Evolutionary conservation across 192 early-diverging fungal genomes (phyloP).

Genomic region (Coemansia sp.): DNA sequence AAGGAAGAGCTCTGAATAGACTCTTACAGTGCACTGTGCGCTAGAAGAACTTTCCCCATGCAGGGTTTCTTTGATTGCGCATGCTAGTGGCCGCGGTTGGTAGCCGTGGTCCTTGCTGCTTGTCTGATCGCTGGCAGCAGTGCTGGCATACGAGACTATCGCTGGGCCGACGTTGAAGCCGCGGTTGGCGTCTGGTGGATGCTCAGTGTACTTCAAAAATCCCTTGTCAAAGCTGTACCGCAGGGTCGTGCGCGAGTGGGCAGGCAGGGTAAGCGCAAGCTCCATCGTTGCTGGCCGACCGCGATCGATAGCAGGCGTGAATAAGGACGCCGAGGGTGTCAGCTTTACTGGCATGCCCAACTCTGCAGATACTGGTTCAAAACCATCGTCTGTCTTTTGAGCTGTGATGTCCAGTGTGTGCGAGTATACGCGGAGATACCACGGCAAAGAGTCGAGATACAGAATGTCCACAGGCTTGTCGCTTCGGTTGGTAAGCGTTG

Average conservation of each 20-base stretch:
- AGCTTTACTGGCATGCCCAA: background rate
- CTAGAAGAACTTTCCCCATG: background rate
- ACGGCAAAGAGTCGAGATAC: slow-evolving; percentile 83
- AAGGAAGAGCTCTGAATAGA: slow-evolving; percentile 86
- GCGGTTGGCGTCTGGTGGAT: slow-evolving; percentile 93
- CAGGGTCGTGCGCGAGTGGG: slow-evolving; percentile 66
- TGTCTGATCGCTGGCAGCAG: slow-evolving; percentile 1
- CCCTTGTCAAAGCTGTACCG: slow-evolving; percentile 86
- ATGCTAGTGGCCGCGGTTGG: slow-evolving; percentile 15
- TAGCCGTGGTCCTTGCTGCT: background rate
- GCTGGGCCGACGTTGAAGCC: slow-evolving; percentile 90
- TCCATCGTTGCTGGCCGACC: slow-evolving; percentile 81
- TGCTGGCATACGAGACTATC: slow-evolving; percentile 52
- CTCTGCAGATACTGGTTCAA: background rate
- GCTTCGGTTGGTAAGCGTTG: slow-evolving; percentile 71
- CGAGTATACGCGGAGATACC: slow-evolving; percentile 88
- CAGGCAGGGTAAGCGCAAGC: slow-evolving; percentile 64
- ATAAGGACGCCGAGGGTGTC: slow-evolving; percentile 15
- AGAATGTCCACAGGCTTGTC: slow-evolving; percentile 49
- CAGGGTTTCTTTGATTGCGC: slow-evolving; percentile 19
- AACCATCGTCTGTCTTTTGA: background rate
- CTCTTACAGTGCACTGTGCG: slow-evolving; percentile 42
- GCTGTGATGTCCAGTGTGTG: slow-evolving; percentile 74
- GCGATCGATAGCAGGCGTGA: slow-evolving; percentile 76
- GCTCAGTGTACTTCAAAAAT: slow-evolving; percentile 93